Conservation (phyloP, 495 filamentous ascomycete species). For the Neohortaea acidophila region DNA sequence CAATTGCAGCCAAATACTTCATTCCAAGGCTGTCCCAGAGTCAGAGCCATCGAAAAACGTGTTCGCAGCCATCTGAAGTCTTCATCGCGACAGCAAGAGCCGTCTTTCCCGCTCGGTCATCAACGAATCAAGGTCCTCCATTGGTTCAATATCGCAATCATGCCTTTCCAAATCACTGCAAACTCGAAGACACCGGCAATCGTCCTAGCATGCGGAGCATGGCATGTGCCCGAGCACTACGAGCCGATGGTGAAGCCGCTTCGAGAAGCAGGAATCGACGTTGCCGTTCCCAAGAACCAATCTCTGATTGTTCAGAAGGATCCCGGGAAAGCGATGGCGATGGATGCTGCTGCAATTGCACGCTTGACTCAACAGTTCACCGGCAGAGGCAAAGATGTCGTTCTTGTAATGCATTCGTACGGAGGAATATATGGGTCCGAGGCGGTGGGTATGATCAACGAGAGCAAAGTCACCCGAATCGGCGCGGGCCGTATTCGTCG, state of each 20-base stretch:
- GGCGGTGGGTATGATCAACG: not conserved
- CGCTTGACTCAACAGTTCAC: not conserved
- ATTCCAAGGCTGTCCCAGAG: too few species aligned
- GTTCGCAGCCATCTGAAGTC: too few species aligned
- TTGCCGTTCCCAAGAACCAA: not conserved
- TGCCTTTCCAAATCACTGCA: too few species aligned
- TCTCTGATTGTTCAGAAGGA: not conserved
- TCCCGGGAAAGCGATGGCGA: not conserved
- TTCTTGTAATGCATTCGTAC: constrained; percentile 6
- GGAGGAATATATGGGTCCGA: constrained; percentile 1
- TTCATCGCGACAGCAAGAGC: too few species aligned
- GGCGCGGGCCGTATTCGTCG: not conserved
- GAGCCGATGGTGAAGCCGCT: not conserved
- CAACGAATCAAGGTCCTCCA: too few species aligned
- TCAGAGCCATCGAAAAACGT: too few species aligned
- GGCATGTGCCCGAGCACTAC: constrained; percentile 2
- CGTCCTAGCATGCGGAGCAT: too few species aligned
- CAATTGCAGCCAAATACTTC: too few species aligned
- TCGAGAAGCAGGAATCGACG: not conserved
- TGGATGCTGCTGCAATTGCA: not conserved
- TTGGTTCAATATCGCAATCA: too few species aligned
- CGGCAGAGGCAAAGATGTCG: constrained; percentile 2
- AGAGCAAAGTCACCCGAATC: not conserved
- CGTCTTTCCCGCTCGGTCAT: too few species aligned
- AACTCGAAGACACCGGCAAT: too few species aligned